Percentiles rank a stretch among this genome's conserved stretches.
Evolutionary conservation across 768 basidiomycete species (phyloP).

Genomic region (Termitomyces bulborhizus): DNA sequence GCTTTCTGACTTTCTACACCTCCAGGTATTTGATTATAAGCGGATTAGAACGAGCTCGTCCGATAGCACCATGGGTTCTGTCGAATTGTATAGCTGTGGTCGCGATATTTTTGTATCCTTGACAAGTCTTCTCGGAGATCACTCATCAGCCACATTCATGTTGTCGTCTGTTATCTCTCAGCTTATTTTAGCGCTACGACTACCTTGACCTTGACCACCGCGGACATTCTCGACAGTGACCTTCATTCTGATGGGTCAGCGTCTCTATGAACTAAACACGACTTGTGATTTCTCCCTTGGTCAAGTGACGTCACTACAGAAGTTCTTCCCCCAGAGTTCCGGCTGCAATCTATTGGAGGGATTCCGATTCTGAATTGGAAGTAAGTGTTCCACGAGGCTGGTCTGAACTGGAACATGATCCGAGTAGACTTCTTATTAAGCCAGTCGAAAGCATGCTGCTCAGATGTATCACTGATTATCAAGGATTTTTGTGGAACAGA

Average conservation of each 20-base stretch:
- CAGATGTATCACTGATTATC: too few relatives aligned
- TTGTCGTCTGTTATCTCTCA: not conserved
- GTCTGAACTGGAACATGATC: not conserved
- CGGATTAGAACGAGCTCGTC: not conserved
- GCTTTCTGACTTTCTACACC: not conserved
- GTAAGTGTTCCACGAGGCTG: not conserved
- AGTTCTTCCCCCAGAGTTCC: not conserved
- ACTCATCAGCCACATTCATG: not conserved
- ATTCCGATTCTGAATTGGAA: not conserved
- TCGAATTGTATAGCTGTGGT: not conserved
- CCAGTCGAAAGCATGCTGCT: not conserved
- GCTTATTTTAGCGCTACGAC: not conserved
- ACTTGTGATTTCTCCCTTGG: not conserved
- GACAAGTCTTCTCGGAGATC: too few relatives aligned
- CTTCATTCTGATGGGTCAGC: not conserved
- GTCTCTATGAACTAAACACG: not conserved
- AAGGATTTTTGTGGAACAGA: not conserved
- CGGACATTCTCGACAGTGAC: not conserved
- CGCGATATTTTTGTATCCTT: not conserved
- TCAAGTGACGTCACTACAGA: not conserved
- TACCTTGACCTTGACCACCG: not conserved
- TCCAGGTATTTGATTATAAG: not conserved
- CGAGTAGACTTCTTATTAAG: not conserved
- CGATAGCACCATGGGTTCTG: not conserved
- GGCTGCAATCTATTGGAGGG: not conserved